Base-by-base conservation (phyloP, 208 protist genomes). In the Phytomonas francai region DNA sequence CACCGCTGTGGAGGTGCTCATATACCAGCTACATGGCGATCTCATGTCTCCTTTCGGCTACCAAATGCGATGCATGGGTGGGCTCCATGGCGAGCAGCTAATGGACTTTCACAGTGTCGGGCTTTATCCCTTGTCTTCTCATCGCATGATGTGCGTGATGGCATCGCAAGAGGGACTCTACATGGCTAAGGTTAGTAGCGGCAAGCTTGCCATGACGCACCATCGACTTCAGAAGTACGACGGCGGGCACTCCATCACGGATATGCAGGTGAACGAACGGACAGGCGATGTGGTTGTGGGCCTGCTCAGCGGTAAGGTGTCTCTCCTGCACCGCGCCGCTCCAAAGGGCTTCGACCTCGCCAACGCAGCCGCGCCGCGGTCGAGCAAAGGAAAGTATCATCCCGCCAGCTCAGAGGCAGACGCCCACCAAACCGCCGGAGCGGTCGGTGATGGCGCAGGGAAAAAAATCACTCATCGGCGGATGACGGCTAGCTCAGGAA, bases 261-360 rank as follows among this genome's bases (percentile, higher is more conserved):
- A 77, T 63, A 70, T 85, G 28, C 74, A 84, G 63, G 83, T 89
- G 60, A 79, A 84, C 73, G 22, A 45, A 25, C 57, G 8, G 25
- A 90, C n/a, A 0, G 88, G 88, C 0, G 83, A 91, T 65, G 74
- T 91, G 3, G 80, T 83, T 8, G 83, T 94, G 28, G 85, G 81
- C 4, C 79, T 90, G 54, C n/a, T 31, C 16, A 72, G 82, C 58
- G 88, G 88, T 25, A 42, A 71, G 0, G 72, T 91, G 7, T 89
- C 81, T 9, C 77, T 86, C 36, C 67, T 91, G 66, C 70, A 59
- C n/a, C 28, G 59, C 51, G 75, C 54, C 5, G 51, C 71, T 16
- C 57, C 68, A 45, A 77, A 72, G 64, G 74, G 60, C 45, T 67
- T 34, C 67, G 27, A 34, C n/a, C 9, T 33, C n/a, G 12, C 39